A percentile compares a stretch with the other conserved stretches of the same genome.
Evolutionary conservation across 768 basidiomycete species (phyloP).

Genomic region (Pulveroboletus sp.): DNA sequence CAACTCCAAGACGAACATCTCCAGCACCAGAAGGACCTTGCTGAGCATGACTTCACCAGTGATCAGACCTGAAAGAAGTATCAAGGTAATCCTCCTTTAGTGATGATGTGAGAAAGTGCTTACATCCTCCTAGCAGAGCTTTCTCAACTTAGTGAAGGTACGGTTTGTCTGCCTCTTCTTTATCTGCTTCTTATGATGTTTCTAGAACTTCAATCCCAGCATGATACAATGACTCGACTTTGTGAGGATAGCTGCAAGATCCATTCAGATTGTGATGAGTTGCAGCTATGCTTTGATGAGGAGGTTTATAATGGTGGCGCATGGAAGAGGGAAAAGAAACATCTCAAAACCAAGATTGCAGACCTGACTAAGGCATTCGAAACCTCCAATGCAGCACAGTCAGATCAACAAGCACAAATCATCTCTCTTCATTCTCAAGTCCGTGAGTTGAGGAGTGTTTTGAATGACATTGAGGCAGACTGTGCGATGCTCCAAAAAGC

Average conservation of each 20-base stretch:
- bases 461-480: constrained; percentile 85
- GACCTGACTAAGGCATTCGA: constrained; percentile 77
- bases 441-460: constrained; percentile 70
- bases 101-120: constrained; percentile 4
- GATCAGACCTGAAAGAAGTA: constrained; percentile 86
- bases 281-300: constrained; percentile 71
- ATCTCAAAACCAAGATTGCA: constrained; percentile 75
- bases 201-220: constrained; percentile 73
- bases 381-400: constrained; percentile 62
- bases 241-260: constrained; percentile 79
- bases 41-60: constrained; percentile 70
- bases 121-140: constrained; percentile 53
- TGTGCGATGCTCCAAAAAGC: constrained; percentile 77
- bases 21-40: constrained; percentile 75
- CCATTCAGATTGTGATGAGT: constrained; percentile 70
- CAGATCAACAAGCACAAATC: constrained; percentile 82
- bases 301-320: constrained; percentile 73
- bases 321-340: constrained; percentile 87
- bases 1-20: constrained; percentile 77
- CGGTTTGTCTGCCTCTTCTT: constrained; percentile 4
- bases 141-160: constrained; percentile 77
- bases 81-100: constrained; percentile 48
- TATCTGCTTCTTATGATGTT: constrained; percentile 4
- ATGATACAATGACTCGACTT: constrained; percentile 68
- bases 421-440: constrained; percentile 83